Evolutionary conservation across 2,329 filamentous ascomycete species (phyloP), one percentile per base, ranked within the genome.

Genomic region (Huntiella abstrusa): DNA sequence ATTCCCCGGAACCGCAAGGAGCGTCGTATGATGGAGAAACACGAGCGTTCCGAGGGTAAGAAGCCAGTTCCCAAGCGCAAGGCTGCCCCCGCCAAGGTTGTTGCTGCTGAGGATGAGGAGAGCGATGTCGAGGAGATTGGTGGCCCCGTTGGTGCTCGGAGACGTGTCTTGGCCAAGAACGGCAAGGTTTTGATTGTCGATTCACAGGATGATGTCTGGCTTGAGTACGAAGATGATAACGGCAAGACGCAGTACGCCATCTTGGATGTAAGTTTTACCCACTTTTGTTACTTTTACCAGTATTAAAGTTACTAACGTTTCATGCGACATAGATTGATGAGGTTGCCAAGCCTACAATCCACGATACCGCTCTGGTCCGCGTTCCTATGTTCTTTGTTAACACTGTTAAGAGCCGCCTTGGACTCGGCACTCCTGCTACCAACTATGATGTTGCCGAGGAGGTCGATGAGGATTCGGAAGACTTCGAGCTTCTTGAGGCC

Each of bases 161-260:
- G 88, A 70, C 73, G 84, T 33, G 84, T 96, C 12, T 75, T 87
- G 19, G 88, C 87, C 2, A 82, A 94, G 67, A 98, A 98, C 56
- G 91, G 91, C 54, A 98, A 96, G 67, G 71, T 93, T 1, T 68
- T 98, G 34, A 80, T 98, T 47, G 91, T 98, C 3, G 88, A 98
- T 62, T 84, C 83, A 1, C 68, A 80, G 7, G 91, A 91, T 22
- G 86, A 95, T 55, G 91, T 98, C 10, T 98, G 84, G 58, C 69
- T 98, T n/a, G 87, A 96, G 62, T 83, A 93, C 58, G 73, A 84
- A 55, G 84, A 85, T 44, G 86, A 87, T 54, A 84, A 95, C 17
- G 91, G 91, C 45, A 76, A 83, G 47, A 72, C 76, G 32, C 74
- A 82, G 54, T 84, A 95, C 59, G 93, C 80, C 58, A 66, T 95